These are phyloP conservation scores for Schoenoplectus triqueter DNA, from an alignment of 202 grass and related monocot species.

Conservation along the genomic window DNA sequence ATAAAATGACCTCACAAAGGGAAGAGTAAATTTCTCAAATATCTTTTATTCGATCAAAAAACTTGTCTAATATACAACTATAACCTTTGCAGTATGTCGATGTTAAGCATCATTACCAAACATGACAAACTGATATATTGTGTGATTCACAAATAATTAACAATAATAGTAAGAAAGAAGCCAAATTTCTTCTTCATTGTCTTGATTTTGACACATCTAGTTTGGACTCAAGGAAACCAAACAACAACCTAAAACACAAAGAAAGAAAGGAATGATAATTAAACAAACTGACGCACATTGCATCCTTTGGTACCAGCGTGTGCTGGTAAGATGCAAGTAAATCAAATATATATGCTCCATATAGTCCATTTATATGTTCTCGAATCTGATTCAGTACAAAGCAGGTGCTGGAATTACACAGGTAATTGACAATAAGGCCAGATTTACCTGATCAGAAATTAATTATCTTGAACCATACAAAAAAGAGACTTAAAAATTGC, in stretches of 20 bases:
- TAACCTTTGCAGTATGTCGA: not conserved
- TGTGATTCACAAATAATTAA: not conserved
- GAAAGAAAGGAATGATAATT: not conserved
- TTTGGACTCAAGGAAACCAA: not conserved
- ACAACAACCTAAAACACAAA: not conserved
- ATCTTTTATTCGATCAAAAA: not conserved
- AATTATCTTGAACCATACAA: not conserved
- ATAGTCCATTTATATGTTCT: not conserved
- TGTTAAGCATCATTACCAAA: not conserved
- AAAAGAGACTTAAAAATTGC: not conserved
- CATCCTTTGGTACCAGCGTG: not conserved
- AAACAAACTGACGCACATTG: not conserved
- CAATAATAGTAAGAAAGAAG: no score
- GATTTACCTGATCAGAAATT: constrained; percentile 4
- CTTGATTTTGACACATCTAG: not conserved
- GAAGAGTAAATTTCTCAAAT: not conserved
- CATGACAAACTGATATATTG: not conserved
- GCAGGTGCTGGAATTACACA: not conserved
- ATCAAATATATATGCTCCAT: not conserved
- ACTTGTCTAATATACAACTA: not conserved
- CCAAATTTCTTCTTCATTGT: not conserved
- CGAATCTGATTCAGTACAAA: not conserved
- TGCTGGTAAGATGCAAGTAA: not conserved
- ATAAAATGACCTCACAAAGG: not conserved
- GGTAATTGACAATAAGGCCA: not conserved